A percentile compares a stretch with the other conserved stretches of the same genome.
Evolutionary conservation across 768 basidiomycete species (phyloP).

Genomic region (Boletus coccyginus): DNA sequence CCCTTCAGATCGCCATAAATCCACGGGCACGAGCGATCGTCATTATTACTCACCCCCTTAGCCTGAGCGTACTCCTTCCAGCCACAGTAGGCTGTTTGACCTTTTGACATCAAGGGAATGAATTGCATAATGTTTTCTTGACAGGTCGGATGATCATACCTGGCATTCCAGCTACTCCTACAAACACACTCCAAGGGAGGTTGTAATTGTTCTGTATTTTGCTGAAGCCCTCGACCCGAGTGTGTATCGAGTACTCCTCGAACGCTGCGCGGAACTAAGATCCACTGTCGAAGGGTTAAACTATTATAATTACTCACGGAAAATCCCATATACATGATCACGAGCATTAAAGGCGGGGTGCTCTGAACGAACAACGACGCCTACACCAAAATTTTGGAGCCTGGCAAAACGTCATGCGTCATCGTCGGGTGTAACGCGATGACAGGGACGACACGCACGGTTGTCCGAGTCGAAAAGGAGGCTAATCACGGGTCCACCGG

Average conservation of each 20-base stretch:
- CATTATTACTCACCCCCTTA: slow-evolving; percentile 20
- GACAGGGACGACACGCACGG: slow-evolving; percentile 2
- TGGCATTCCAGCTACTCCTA: slow-evolving; percentile 34
- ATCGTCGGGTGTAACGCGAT: no score
- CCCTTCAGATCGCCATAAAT: slow-evolving; percentile 30
- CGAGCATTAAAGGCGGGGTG: slow-evolving; percentile 1
- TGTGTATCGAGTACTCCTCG: slow-evolving; percentile 17
- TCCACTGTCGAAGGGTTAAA: slow-evolving; percentile 35
- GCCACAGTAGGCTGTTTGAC: slow-evolving; percentile 23
- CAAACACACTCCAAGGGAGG: slow-evolving; percentile 30
- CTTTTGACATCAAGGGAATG: slow-evolving; percentile 2
- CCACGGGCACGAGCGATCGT: no score
- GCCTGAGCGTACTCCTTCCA: slow-evolving; percentile 20
- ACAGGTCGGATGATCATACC: slow-evolving; percentile 9
- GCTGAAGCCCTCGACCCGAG: not conserved
- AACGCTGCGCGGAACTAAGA: slow-evolving; percentile 36
- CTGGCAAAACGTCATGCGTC: not conserved
- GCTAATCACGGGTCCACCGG: not conserved
- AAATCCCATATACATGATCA: slow-evolving; percentile 20
- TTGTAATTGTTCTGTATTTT: slow-evolving; percentile 27
- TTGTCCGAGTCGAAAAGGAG: slow-evolving; percentile 14
- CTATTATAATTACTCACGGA: slow-evolving; percentile 36
- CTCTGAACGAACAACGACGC: slow-evolving; percentile 21
- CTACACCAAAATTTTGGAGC: slow-evolving; percentile 39
- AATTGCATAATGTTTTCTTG: not conserved